Conservation (phyloP, 768 basidiomycete species). For the Phylloporus scabripes region DNA sequence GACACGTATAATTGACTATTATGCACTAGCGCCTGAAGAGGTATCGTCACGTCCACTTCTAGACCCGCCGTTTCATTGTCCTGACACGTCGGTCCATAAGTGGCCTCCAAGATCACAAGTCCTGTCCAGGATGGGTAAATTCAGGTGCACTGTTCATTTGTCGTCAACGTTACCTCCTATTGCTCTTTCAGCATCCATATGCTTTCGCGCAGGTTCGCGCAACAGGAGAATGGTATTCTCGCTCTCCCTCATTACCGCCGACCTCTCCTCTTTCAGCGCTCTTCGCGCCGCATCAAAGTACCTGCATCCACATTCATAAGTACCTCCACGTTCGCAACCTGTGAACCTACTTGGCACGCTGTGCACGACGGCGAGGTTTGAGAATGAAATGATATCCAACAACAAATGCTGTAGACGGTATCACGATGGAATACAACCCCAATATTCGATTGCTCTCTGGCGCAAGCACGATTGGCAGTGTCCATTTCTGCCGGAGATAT, state of each 20-base stretch:
- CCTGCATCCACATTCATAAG: slow-evolving; percentile 36
- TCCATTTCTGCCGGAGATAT: slow-evolving; percentile 53
- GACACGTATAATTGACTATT: slow-evolving; percentile 76
- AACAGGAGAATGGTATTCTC: slow-evolving; percentile 59
- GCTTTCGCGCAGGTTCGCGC: slow-evolving; percentile 60
- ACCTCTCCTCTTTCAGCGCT: slow-evolving; percentile 58
- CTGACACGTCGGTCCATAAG: slow-evolving; percentile 55
- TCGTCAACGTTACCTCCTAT: slow-evolving; percentile 51
- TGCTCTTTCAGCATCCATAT: slow-evolving; percentile 55
- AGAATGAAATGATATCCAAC: slow-evolving; percentile 55
- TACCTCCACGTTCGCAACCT: slow-evolving; percentile 7
- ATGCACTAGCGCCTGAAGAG: slow-evolving; percentile 76
- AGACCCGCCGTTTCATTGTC: slow-evolving; percentile 50
- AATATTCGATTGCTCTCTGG: slow-evolving; percentile 41
- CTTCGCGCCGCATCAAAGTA: slow-evolving; percentile 62
- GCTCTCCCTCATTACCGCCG: slow-evolving; percentile 56
- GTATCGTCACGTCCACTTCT: slow-evolving; percentile 70
- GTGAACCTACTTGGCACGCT: slow-evolving; percentile 45
- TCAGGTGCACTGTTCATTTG: slow-evolving; percentile 6
- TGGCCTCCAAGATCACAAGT: slow-evolving; percentile 70
- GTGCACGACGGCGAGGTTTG: slow-evolving; percentile 48
- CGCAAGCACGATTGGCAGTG: slow-evolving; percentile 54
- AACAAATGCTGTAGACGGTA: slow-evolving; percentile 50
- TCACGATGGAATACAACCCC: slow-evolving; percentile 45
- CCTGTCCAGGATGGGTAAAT: slow-evolving; percentile 39